Evolutionary conservation across 192 early-diverging fungal genomes (phyloP), one percentile per base, ranked within the genome.

Genomic region (Coemansia sp.): DNA sequence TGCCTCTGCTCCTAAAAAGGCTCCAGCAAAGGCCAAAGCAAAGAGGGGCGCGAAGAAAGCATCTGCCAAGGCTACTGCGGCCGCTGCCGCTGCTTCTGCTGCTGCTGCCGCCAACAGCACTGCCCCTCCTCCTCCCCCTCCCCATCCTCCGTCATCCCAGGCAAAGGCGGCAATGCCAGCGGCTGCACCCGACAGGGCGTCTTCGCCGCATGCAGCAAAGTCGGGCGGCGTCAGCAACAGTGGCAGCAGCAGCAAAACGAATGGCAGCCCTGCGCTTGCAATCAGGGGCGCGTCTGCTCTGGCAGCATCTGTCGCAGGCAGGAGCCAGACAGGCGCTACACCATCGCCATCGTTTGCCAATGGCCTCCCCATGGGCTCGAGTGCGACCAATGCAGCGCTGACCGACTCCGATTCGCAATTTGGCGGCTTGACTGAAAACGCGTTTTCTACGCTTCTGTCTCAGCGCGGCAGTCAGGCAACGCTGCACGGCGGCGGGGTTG

Each of bases 401-500:
- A 23, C 28, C 34, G 63, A 65, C 19, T 22, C 63, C 8, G 63
- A 36, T 13, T 34, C 24, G 53, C 63, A 58, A 20, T 16, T n/a
- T 46, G 34, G 58, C 34, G 28, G 54, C 27, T 23, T 67, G 24
- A 51, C 57, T 18, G 71, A 74, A 2, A 60, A 58, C 24, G 57
- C 71, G 32, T 62, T 74, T 19, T 74, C 71, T 5, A 51, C 65
- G 32, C 35, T 74, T 25, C 58, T 74, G 47, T 67, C 71, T 3
- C 71, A 74, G 54, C 53, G 56, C 29, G 65, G 61, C 3, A 66
- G 49, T 49, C 53, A 65, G 11, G 64, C 55, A 0, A 35, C 68
- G 23, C 16, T 56, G 58, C 62, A 62, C 10, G 53, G 36, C 18
- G 55, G 54, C n/a, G 56, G 49, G 24, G 50, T 30, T 28, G 45